These are phyloP conservation scores for Suhomyces bolitotheri DNA, from an alignment of 1,139 yeast genomes.

Conservation along the genomic window DNA sequence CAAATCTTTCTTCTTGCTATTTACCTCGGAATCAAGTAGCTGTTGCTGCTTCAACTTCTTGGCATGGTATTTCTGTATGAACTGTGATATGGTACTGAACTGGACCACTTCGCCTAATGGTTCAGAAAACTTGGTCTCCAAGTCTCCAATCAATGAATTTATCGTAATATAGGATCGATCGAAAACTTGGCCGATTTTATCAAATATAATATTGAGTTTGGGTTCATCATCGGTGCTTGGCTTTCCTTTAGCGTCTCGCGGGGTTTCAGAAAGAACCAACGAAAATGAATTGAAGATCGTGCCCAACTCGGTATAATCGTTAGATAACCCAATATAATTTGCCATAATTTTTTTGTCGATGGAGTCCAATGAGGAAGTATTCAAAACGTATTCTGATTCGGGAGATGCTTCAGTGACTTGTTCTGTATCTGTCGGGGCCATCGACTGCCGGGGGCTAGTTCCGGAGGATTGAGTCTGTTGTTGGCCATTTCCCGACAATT, in stretches of 20 bases:
- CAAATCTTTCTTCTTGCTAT: slow-evolving; percentile 44
- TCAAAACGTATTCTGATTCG: slow-evolving; percentile 20
- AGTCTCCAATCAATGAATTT: slow-evolving; percentile 63
- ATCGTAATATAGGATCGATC: slow-evolving; percentile 71
- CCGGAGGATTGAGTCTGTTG: slow-evolving; percentile 5
- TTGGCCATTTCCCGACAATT: slow-evolving; percentile 19
- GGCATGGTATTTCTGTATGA: slow-evolving; percentile 66
- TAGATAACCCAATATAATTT: slow-evolving; percentile 61
- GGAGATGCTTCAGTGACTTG: slow-evolving; percentile 6
- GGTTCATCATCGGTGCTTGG: slow-evolving; percentile 26
- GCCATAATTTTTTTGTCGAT: slow-evolving; percentile 65
- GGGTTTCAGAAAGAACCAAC: slow-evolving; percentile 53
- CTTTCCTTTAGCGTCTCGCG: slow-evolving; percentile 22
- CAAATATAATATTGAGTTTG: slow-evolving; percentile 47
- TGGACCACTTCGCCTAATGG: slow-evolving; percentile 84
- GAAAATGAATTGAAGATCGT: slow-evolving; percentile 73
- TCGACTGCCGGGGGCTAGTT: neutral
- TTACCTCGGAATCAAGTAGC: slow-evolving; percentile 56
- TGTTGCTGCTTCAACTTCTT: slow-evolving; percentile 69
- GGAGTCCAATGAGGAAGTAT: slow-evolving; percentile 58
- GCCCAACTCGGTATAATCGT: slow-evolving; percentile 70
- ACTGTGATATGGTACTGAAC: slow-evolving; percentile 65
- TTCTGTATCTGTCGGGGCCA: slow-evolving; percentile 1
- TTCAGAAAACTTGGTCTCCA: slow-evolving; percentile 76
- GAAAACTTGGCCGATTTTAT: slow-evolving; percentile 76